Percentiles rank a stretch among this genome's conserved stretches.
Conservation (phyloP, 257 asterid genomes). For the Solanum virginianum region DNA sequence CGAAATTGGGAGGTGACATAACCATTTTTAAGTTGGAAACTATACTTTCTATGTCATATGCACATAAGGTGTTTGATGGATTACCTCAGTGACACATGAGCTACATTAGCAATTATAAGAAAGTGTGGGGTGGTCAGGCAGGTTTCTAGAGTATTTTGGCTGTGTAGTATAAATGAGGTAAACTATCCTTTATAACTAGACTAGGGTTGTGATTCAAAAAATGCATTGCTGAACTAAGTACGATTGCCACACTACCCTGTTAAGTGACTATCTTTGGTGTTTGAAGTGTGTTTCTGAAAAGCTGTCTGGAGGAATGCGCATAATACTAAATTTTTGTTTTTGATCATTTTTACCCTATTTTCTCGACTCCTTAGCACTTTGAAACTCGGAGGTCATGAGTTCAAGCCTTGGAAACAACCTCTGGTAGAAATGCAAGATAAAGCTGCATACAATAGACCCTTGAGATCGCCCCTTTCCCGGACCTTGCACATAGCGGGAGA, state of each 20-base stretch:
- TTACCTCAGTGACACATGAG: not conserved
- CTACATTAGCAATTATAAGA: not conserved
- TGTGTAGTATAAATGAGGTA: not conserved
- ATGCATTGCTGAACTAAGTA: not conserved
- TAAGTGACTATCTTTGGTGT: not conserved
- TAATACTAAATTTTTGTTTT: not conserved
- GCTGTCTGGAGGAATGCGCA: not conserved
- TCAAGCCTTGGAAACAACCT: too few species aligned
- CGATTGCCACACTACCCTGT: not conserved
- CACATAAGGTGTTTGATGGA: not conserved
- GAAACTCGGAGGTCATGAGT: not conserved
- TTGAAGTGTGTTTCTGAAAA: not conserved
- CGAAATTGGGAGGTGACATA: not conserved
- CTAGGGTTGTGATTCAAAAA: not conserved
- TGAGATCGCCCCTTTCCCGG: too few species aligned
- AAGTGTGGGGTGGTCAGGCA: not conserved
- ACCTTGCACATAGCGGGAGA: too few species aligned
- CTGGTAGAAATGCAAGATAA: too few species aligned
- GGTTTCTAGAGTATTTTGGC: not conserved
- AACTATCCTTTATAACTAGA: not conserved
- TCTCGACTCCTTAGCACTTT: not conserved
- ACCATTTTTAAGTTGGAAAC: not conserved
- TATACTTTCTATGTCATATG: not conserved
- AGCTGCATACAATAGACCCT: too few species aligned
- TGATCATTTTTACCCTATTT: not conserved